A percentile compares a stretch with the other conserved stretches of the same genome.
phyloP scores from a whole-genome alignment of 1,139 yeast genomes.

The Candida glucosophila region DNA sequence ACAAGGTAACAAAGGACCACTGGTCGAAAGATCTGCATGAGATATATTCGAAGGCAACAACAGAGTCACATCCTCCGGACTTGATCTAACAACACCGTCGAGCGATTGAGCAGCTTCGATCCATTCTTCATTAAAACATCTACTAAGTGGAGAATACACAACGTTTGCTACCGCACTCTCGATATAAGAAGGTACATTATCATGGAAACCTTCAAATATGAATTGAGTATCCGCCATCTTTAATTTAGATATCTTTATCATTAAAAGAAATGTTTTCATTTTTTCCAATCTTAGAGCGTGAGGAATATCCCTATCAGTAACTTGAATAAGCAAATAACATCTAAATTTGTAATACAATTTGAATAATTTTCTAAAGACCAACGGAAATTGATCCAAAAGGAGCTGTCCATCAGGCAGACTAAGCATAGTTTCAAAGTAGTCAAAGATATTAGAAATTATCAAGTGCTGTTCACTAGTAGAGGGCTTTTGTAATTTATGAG shows the following conservation, averaged over 20 bases:
- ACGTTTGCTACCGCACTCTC: conserved; percentile 77
- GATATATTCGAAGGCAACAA: conserved; percentile 27
- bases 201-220: conserved; percentile 33
- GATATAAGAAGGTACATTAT: conserved; percentile 71
- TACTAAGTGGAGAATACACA: conserved; percentile 70
- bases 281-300: conserved; percentile 57
- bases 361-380: conserved; percentile 59
- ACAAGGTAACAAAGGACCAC: conserved; percentile 57
- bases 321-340: conserved; percentile 54
- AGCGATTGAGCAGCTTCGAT: conserved; percentile 36
- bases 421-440: conserved; percentile 55
- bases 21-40: conserved; percentile 20
- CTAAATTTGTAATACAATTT: conserved; percentile 62
- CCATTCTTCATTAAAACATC: conserved; percentile 65
- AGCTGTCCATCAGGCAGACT: conserved; percentile 37
- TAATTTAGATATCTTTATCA: conserved; percentile 57
- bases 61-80: conserved; percentile 23
- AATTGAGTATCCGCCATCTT: conserved; percentile 66
- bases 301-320: conserved; percentile 50
- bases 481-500: conserved; percentile 39
- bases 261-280: conserved; percentile 62
- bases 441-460: conserved; percentile 59
- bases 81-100: conserved; percentile 6
- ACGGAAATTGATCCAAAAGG: conserved; percentile 50
- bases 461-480: conserved; percentile 46